Evolutionary conservation across 106 monocot species (phyloP).

Genomic region (Phalaenopsis aphrodite): DNA sequence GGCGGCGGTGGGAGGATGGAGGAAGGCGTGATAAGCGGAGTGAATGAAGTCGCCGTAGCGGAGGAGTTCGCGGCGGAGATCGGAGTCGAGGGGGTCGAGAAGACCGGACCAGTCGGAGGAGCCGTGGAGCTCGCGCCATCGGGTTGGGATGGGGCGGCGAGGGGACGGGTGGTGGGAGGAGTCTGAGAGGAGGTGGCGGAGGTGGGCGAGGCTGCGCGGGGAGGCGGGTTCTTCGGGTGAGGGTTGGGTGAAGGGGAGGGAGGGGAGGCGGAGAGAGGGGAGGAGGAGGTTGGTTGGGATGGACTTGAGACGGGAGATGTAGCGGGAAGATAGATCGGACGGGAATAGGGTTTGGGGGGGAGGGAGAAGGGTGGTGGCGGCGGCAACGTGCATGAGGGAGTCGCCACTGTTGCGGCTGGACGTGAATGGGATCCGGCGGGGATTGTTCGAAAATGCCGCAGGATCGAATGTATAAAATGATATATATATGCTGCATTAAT

Average conservation of each 20-base stretch:
- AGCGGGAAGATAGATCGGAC: too few relatives aligned
- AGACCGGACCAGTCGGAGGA: conserved; percentile 53
- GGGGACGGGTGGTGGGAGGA: conserved; percentile 40
- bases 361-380: too few relatives aligned
- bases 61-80: conserved; percentile 87
- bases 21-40: conserved; percentile 61
- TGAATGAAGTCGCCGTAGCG: conserved; percentile 89
- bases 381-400: too few relatives aligned
- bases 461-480: too few relatives aligned
- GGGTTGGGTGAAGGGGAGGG: not conserved
- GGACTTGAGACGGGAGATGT: not conserved
- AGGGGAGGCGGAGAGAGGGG: conserved; percentile 22
- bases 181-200: conserved; percentile 25
- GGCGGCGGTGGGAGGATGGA: conserved; percentile 10
- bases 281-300: not conserved
- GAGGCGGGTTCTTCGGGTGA: conserved; percentile 10
- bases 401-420: too few relatives aligned
- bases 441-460: too few relatives aligned
- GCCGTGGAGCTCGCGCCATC: conserved; percentile 67
- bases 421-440: too few relatives aligned
- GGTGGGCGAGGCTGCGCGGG: conserved; percentile 15
- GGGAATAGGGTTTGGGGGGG: too few relatives aligned
- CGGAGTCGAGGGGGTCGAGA: conserved; percentile 64
- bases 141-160: conserved; percentile 23
- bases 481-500: too few relatives aligned